Evolutionary conservation across 495 filamentous ascomycete genomes (phyloP).

Genomic region (Emericellopsis terricola): DNA sequence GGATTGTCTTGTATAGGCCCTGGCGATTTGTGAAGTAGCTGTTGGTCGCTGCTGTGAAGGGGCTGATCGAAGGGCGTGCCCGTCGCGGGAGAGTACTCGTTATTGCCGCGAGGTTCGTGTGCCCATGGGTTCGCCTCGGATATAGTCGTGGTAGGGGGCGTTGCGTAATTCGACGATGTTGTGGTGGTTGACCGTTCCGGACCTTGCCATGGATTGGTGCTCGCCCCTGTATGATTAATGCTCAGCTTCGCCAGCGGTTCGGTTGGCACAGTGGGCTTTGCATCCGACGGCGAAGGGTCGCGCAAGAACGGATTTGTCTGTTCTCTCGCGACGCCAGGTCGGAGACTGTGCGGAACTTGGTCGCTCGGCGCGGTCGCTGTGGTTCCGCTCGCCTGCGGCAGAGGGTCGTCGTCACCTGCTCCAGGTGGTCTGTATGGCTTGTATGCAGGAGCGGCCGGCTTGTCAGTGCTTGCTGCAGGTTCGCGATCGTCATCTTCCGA

Average conservation of each 20-base stretch:
- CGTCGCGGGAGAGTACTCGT: no score
- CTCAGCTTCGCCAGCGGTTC: constrained; percentile 18
- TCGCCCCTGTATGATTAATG: constrained; percentile 20
- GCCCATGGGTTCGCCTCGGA: not conserved
- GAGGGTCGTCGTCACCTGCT: no score
- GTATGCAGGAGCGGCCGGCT: constrained; percentile 5
- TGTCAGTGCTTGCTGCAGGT: no score
- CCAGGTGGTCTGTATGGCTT: not conserved
- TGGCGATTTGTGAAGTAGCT: no score
- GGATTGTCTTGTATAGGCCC: no score
- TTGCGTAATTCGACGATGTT: not conserved
- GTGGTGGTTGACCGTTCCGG: no score
- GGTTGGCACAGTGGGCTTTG: constrained; percentile 5
- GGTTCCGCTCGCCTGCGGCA: no score
- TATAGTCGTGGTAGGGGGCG: not conserved
- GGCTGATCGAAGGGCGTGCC: no score
- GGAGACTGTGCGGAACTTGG: constrained; percentile 14
- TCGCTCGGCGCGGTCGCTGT: constrained; percentile 5
- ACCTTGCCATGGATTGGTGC: constrained; percentile 25
- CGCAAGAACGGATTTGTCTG: constrained; percentile 37
- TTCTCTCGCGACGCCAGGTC: constrained; percentile 13
- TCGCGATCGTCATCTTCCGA: constrained; percentile 1
- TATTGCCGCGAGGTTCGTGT: no score
- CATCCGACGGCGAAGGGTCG: constrained; percentile 5
- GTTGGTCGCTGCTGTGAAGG: no score